These are phyloP conservation scores for Abelmoschus esculentus DNA, from an alignment of 345 rosid species.

Conservation along the genomic window DNA sequence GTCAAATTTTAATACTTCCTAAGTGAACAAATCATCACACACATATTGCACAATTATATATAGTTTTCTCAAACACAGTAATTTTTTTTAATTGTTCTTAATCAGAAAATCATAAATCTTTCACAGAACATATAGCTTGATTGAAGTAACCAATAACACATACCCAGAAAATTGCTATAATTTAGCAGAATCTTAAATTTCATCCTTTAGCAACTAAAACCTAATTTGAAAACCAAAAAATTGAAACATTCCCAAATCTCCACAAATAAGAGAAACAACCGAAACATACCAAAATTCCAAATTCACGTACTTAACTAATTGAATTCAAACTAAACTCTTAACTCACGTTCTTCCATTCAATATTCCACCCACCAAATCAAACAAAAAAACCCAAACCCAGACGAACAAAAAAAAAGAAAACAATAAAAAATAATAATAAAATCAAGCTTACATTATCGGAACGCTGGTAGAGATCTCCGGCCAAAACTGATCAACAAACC, in stretches of 20 bases:
- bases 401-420: background rate
- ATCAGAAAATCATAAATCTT: background rate
- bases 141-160: too few species aligned
- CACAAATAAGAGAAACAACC: background rate
- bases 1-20: background rate
- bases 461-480: conserved; percentile 99
- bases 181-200: background rate
- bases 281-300: too few species aligned
- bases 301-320: too few species aligned
- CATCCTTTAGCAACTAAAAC: background rate
- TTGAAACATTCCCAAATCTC: background rate
- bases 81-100: background rate
- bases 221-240: background rate
- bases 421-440: background rate
- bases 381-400: conserved; percentile 15
- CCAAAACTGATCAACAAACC: conserved; percentile 86
- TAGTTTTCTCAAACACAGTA: background rate
- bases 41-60: background rate
- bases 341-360: background rate
- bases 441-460: conserved; percentile 59
- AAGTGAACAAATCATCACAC: background rate
- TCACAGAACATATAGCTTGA: too few species aligned
- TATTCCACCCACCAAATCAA: conserved; percentile 2
- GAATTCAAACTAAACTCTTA: too few species aligned
- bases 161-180: background rate